These are phyloP conservation scores for Colletotrichum sp. DNA, from an alignment of 2,329 filamentous ascomycete species.

Conservation along the genomic window DNA sequence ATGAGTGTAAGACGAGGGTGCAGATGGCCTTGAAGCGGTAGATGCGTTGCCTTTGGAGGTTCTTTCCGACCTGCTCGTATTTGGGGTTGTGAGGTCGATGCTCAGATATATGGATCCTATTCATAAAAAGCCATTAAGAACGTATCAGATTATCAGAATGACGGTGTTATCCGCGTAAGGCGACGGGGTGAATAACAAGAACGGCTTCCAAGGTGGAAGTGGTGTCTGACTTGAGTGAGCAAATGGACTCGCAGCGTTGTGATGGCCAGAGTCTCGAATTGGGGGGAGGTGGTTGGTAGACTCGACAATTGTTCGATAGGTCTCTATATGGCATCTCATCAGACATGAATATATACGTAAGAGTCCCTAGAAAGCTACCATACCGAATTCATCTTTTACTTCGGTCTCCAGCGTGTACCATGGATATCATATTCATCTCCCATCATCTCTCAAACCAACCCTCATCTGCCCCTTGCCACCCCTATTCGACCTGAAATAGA, in stretches of 20 bases:
- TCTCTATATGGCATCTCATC: background rate
- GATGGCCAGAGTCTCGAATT: no score
- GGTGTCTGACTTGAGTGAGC: no score
- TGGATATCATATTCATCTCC: background rate
- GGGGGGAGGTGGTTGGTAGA: accelerated
- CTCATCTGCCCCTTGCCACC: constrained; percentile 60
- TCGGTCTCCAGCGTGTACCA: background rate
- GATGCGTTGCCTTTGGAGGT: background rate
- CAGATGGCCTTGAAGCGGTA: background rate
- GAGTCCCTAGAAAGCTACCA: background rate
- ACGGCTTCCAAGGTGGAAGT: no score
- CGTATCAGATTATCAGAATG: no score
- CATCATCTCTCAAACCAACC: constrained; percentile 40
- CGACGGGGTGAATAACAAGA: accelerated
- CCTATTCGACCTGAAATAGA: constrained; percentile 59
- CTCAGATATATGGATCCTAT: no score
- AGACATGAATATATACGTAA: background rate
- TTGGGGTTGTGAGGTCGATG: background rate
- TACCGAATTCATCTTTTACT: background rate
- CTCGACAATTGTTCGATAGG: background rate
- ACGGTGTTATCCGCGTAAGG: accelerated
- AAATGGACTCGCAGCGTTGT: accelerated
- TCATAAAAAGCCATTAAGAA: no score
- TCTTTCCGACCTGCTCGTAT: background rate
- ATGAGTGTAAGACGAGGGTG: constrained; percentile 17